Base-by-base conservation (phyloP, 106 monocot species). In the Posidonia australis region DNA sequence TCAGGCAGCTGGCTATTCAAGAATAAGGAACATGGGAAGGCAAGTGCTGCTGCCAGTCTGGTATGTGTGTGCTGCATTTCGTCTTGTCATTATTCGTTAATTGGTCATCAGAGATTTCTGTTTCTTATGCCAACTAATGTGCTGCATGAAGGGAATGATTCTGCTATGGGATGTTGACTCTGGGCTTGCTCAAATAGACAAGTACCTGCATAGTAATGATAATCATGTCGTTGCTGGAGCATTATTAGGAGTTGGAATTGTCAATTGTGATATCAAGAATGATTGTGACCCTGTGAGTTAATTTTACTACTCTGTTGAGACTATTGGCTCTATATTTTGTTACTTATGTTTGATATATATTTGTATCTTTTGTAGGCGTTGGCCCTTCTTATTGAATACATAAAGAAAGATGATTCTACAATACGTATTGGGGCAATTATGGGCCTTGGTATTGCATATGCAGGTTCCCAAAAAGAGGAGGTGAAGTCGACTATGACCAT, bases 11-110 rank as follows among this genome's bases (percentile, higher is more conserved):
- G 96, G 96, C 46, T 98, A 20, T 98, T 91, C 64, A 98, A 87
- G 67, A 98, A 98, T 58, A 98, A 98, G 79, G 96, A 98, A 60
- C 91, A 98, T 73, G 96, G 96, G 46, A 98, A 91, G 60, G 84
- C 96, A 22, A 98, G 96, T 71, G 90, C 96, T 59, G 91, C 87
- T 45, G 96, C 96, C 54, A 98, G 96, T 73, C 53, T 98, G 90
- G 96, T 98, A 80, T 20, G 51, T 44, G 23, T 36, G 42, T 72
- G 44, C 17, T 23, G 14, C 56, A 56, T 62, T 27, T 58, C 1
- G 14, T 16, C 48, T 49, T 52, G 27, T 43, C 13, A 67, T 30
- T 49, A 27, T 24, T 43, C 44, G 1, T 57, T 24, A 42, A 24
- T 63, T 20, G 10, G 14, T 46, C 63, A 20, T 24, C 18, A 16